A percentile compares a stretch with the other conserved stretches of the same genome.
phyloP scores from a whole-genome alignment of 495 filamentous ascomycete species.

The Halenospora varia region DNA sequence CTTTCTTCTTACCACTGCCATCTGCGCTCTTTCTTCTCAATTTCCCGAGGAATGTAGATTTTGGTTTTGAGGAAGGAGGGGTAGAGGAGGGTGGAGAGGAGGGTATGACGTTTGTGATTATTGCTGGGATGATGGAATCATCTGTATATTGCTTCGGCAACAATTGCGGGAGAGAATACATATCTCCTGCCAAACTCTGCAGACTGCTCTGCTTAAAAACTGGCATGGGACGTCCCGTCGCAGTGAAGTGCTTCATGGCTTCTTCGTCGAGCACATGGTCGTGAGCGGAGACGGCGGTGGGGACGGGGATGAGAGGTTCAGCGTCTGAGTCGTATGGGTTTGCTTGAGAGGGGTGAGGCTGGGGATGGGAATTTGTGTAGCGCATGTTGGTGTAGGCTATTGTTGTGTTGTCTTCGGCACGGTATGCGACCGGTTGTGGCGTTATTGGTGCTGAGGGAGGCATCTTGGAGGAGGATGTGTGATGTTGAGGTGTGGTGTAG shows the following conservation, averaged over 20 bases:
- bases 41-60: constrained; percentile 1
- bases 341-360: background rate
- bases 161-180: constrained; percentile 6
- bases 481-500: too few relatives aligned
- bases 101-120: constrained; percentile 16
- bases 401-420: constrained; percentile 8
- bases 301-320: constrained; percentile 12
- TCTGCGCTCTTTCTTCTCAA: background rate
- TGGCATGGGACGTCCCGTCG: constrained; percentile 13
- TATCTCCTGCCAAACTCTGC: background rate
- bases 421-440: constrained; percentile 9
- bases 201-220: constrained; percentile 1
- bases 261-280: constrained; percentile 10
- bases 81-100: background rate
- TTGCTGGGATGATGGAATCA: constrained; percentile 21
- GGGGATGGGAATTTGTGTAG: background rate
- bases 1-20: background rate
- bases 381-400: background rate
- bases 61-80: background rate
- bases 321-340: constrained; percentile 12
- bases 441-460: too few relatives aligned
- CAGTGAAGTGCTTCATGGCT: constrained; percentile 8
- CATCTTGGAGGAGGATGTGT: too few relatives aligned
- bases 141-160: constrained; percentile 19
- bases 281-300: background rate